phyloP scores from a whole-genome alignment of 306 rosid species.

The Medicago ruthenica region DNA sequence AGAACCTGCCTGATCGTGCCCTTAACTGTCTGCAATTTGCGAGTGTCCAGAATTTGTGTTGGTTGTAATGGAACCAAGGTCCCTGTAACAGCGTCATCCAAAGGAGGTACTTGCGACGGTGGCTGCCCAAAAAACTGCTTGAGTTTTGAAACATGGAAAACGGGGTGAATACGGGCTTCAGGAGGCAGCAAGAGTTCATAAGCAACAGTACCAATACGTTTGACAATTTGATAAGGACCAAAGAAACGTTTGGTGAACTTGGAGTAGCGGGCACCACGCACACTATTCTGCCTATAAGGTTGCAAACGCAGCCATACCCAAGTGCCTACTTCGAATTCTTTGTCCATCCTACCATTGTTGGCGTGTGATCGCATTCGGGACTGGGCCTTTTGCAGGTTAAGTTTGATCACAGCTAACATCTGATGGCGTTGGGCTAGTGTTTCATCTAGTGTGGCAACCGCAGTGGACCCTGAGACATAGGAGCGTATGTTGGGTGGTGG shows the following conservation, averaged over 20 bases:
- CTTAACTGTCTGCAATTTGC: too few relatives aligned
- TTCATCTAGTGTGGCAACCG: not conserved
- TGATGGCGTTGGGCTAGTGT: not conserved
- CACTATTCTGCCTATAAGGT: not conserved
- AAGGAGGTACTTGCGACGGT: fast-evolving
- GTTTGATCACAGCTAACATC: not conserved
- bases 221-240: not conserved
- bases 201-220: not conserved
- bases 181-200: not conserved
- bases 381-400: not conserved
- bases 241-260: not conserved
- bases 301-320: not conserved
- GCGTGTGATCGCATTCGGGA: not conserved
- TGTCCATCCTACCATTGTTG: not conserved
- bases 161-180: not conserved
- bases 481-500: not conserved
- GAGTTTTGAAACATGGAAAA: not conserved
- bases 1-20: too few relatives aligned
- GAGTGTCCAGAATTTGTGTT: not conserved
- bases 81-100: not conserved
- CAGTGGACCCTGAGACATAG: not conserved
- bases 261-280: not conserved
- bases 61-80: not conserved
- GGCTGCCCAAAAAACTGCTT: too few relatives aligned
- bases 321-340: not conserved